Conservation (phyloP, 306 rosid species). For the Trichosanthes truncata region DNA sequence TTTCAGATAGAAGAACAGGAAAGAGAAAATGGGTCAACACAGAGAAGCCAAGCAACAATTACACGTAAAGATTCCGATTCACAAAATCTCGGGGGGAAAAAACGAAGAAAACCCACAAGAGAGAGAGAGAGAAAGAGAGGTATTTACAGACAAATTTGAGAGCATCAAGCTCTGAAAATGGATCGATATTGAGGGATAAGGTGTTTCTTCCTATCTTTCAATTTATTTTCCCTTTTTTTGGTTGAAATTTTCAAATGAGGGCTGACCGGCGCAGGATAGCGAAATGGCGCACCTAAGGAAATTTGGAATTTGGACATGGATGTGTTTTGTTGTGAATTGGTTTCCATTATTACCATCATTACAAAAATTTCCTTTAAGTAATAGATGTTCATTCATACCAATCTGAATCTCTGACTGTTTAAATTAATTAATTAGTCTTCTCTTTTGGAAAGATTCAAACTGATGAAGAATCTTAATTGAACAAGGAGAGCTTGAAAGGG, state of each 20-base stretch:
- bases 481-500: neutral
- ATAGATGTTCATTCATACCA: neutral
- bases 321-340: neutral
- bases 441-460: conserved; percentile 1
- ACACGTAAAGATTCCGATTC: neutral
- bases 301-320: neutral
- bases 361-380: neutral
- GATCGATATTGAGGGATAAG: neutral
- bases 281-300: conserved; percentile 2
- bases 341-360: neutral
- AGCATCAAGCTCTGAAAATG: neutral
- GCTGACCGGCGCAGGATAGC: conserved; percentile 17
- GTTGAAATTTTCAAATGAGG: conserved; percentile 61
- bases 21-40: conserved; percentile 12
- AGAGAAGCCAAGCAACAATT: neutral
- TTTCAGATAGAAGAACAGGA: conserved; percentile 1
- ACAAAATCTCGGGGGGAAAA: neutral
- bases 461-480: neutral
- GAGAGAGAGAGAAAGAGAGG: neutral
- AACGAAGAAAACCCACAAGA: neutral
- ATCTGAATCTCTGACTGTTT: neutral
- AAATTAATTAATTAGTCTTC: neutral
- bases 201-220: neutral
- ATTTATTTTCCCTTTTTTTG: neutral
- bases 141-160: neutral